phyloP scores from a whole-genome alignment of 2,329 filamentous ascomycete species.

The Pseudogymnoascus sp. region DNA sequence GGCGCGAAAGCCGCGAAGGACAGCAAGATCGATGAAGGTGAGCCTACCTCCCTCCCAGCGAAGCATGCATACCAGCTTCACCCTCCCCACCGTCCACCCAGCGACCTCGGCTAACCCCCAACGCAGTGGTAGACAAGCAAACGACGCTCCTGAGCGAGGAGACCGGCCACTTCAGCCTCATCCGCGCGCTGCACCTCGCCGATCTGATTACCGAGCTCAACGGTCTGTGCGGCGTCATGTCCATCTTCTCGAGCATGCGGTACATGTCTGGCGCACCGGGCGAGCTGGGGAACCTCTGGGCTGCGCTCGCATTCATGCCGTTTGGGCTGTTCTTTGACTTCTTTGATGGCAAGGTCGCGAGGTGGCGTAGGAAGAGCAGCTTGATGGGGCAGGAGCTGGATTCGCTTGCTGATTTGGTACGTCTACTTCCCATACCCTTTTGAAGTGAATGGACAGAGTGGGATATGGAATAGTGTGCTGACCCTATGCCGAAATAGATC shows the following conservation, averaged over 20 bases:
- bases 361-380: slow-evolving; percentile 94
- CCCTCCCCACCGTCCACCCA: background rate
- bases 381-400: slow-evolving; percentile 98
- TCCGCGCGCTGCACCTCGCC: slow-evolving; percentile 66
- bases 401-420: slow-evolving; percentile 87
- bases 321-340: slow-evolving; percentile 96
- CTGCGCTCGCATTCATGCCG: slow-evolving; percentile 79
- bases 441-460: background rate
- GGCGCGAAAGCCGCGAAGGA: background rate
- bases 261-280: slow-evolving; percentile 66
- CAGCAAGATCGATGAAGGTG: background rate
- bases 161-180: slow-evolving; percentile 64
- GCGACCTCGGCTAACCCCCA: background rate
- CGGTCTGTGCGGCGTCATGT: slow-evolving; percentile 87
- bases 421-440: slow-evolving; percentile 21
- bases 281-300: slow-evolving; percentile 64
- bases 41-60: background rate
- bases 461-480: background rate
- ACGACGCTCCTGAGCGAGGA: slow-evolving; percentile 63
- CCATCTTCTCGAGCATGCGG: slow-evolving; percentile 87
- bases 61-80: background rate
- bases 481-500: slow-evolving; percentile 49
- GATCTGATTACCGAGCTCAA: slow-evolving; percentile 80
- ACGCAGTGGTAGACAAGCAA: slow-evolving; percentile 63
- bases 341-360: slow-evolving; percentile 91